Evolutionary conservation across 306 rosid species (phyloP).

Genomic region (Acacia acuminata): DNA sequence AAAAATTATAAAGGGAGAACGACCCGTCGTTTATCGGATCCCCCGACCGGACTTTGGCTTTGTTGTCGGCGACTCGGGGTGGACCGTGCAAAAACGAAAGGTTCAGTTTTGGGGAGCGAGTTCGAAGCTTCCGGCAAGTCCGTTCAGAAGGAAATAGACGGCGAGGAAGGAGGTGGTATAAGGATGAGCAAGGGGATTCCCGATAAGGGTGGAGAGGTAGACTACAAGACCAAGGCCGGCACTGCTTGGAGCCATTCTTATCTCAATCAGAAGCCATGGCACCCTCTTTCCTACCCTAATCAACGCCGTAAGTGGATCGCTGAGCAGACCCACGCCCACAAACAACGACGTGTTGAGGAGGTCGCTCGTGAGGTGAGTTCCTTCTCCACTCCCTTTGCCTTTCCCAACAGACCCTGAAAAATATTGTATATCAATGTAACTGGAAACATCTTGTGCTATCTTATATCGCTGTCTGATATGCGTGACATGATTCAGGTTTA

Average conservation of each 20-base stretch:
- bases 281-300: conserved; percentile 95
- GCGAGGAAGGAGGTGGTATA: conserved; percentile 79
- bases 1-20: not conserved
- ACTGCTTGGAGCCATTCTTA: conserved; percentile 96
- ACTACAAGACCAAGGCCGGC: conserved; percentile 80
- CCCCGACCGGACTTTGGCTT: not conserved
- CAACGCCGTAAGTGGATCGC: conserved; percentile 99
- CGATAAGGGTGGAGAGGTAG: conserved; percentile 68
- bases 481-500: not conserved
- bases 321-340: conserved; percentile 80
- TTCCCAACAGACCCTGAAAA: not conserved
- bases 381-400: not conserved
- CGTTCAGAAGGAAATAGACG: conserved; percentile 55
- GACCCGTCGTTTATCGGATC: not conserved
- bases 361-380: conserved; percentile 79
- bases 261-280: conserved; percentile 98
- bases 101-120: not conserved
- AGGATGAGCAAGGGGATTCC: conserved; percentile 79
- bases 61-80: not conserved
- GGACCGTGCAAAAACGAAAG: not conserved
- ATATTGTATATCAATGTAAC: not conserved
- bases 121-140: not conserved
- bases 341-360: conserved; percentile 67
- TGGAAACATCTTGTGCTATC: not conserved
- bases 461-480: not conserved